Evolutionary conservation across 2,329 filamentous ascomycete genomes (phyloP).

Genomic region (Rhynchosporium graminicola): DNA sequence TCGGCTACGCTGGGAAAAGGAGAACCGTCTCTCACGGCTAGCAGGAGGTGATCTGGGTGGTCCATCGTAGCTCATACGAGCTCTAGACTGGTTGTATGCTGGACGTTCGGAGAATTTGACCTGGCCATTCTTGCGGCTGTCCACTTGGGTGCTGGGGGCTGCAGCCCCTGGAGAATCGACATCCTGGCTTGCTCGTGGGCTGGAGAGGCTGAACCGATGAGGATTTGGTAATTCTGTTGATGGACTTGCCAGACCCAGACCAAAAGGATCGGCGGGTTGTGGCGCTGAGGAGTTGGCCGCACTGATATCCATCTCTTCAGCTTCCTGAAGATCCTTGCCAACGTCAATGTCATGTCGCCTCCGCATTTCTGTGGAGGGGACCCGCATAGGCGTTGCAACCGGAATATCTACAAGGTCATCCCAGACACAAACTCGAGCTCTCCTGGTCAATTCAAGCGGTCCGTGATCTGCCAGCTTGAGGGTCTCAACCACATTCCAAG

Average conservation of each 20-base stretch:
- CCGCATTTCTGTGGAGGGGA: constrained; percentile 81
- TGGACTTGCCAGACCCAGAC: constrained; percentile 45
- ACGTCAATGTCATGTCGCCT: constrained; percentile 57
- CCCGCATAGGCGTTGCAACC: constrained; percentile 85
- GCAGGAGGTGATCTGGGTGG: constrained; percentile 33
- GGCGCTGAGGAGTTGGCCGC: constrained; percentile 62
- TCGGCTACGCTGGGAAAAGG: constrained; percentile 43
- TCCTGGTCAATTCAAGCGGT: constrained; percentile 85
- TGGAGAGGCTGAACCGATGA: constrained; percentile 70
- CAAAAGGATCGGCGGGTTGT: constrained; percentile 63
- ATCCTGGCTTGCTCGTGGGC: constrained; percentile 41
- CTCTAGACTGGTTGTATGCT: constrained; percentile 31
- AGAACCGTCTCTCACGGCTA: constrained; percentile 41
- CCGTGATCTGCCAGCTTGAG: constrained; percentile 91
- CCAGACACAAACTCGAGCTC: constrained; percentile 94
- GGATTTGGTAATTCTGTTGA: constrained; percentile 70
- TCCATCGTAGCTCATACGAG: constrained; percentile 41
- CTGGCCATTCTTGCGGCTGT: constrained; percentile 29
- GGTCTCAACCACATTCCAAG: constrained; percentile 98
- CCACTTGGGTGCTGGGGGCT: constrained; percentile 22
- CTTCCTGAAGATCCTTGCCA: constrained; percentile 50
- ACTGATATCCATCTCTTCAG: constrained; percentile 90
- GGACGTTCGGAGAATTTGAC: constrained; percentile 38
- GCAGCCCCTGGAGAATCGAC: constrained; percentile 27
- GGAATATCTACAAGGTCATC: constrained; percentile 96